A percentile compares a stretch with the other conserved stretches of the same genome.
Conservation (phyloP, 2,329 filamentous ascomycete species). For the Drechslera avenae region DNA sequence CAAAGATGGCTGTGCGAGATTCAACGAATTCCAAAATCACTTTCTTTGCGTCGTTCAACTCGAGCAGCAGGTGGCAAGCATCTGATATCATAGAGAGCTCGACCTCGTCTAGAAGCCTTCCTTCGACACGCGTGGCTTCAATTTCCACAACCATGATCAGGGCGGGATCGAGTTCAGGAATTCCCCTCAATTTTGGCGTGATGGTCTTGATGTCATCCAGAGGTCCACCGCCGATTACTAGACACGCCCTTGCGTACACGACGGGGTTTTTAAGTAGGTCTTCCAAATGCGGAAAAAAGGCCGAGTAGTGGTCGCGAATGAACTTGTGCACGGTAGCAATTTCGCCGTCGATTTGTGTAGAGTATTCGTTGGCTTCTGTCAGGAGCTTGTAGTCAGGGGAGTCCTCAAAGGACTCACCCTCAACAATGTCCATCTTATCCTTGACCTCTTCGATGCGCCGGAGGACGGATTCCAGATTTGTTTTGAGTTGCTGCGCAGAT, state of each 20-base stretch:
- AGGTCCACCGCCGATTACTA: conserved; percentile 89
- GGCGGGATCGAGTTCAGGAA: conserved; percentile 76
- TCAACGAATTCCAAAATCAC: conserved; percentile 92
- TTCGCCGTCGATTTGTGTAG: conserved; percentile 91
- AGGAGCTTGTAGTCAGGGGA: conserved; percentile 89
- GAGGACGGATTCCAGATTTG: conserved; percentile 77
- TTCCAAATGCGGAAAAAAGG: conserved; percentile 91
- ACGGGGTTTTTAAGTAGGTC: conserved; percentile 86
- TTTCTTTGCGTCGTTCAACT: conserved; percentile 83
- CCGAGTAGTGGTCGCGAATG: conserved; percentile 93
- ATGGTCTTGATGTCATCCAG: conserved; percentile 85
- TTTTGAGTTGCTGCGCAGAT: conserved; percentile 79
- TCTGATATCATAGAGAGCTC: conserved; percentile 75
- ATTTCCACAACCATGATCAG: conserved; percentile 95
- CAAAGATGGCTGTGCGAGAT: conserved; percentile 95
- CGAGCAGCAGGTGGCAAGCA: conserved; percentile 87
- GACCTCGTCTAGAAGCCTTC: conserved; percentile 73
- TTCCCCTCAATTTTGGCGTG: conserved; percentile 75
- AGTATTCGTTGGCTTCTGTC: conserved; percentile 85
- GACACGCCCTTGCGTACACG: conserved; percentile 93
- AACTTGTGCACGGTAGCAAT: conserved; percentile 94
- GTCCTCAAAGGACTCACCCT: conserved; percentile 82
- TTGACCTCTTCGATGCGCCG: conserved; percentile 60
- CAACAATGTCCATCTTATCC: conserved; percentile 72
- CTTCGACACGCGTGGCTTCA: conserved; percentile 88